phyloP scores from a whole-genome alignment of 129 eudicot genomes.

The Oenanthe sinensis region DNA sequence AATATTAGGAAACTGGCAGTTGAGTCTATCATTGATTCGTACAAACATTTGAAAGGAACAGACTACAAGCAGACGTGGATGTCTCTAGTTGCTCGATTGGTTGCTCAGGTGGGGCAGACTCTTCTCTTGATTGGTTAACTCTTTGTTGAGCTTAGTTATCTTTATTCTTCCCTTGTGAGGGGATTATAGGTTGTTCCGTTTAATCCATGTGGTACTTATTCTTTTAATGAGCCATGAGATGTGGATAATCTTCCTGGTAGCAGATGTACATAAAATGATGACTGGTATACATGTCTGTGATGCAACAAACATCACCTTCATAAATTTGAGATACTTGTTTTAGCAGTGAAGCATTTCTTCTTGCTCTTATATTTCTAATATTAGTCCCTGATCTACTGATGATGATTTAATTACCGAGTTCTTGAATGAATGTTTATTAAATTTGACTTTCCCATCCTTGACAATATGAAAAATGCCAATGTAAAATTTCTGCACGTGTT shows the following conservation, averaged over 20 bases:
- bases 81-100: slow-evolving; percentile 80
- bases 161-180: slow-evolving; percentile 20
- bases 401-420: slow-evolving; percentile 1
- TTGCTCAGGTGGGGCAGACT: slow-evolving; percentile 74
- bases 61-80: slow-evolving; percentile 57
- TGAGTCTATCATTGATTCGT: slow-evolving; percentile 52
- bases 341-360: neutral
- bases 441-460: neutral
- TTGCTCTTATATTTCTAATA: slow-evolving; percentile 13
- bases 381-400: neutral
- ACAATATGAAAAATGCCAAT: slow-evolving; percentile 10
- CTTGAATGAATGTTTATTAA: neutral
- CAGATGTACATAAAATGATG: slow-evolving; percentile 22
- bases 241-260: slow-evolving; percentile 20
- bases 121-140: slow-evolving; percentile 28
- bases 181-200: slow-evolving; percentile 18
- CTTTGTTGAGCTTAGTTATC: slow-evolving; percentile 27
- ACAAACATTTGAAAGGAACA: slow-evolving; percentile 41
- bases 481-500: neutral
- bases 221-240: slow-evolving; percentile 9
- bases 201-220: slow-evolving; percentile 18
- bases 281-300: neutral
- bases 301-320: neutral
- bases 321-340: neutral
- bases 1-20: slow-evolving; percentile 41